A percentile compares a stretch with the other conserved stretches of the same genome.
phyloP scores from a whole-genome alignment of 352 stramenopile genomes.

The Thalassiosira sp. region DNA sequence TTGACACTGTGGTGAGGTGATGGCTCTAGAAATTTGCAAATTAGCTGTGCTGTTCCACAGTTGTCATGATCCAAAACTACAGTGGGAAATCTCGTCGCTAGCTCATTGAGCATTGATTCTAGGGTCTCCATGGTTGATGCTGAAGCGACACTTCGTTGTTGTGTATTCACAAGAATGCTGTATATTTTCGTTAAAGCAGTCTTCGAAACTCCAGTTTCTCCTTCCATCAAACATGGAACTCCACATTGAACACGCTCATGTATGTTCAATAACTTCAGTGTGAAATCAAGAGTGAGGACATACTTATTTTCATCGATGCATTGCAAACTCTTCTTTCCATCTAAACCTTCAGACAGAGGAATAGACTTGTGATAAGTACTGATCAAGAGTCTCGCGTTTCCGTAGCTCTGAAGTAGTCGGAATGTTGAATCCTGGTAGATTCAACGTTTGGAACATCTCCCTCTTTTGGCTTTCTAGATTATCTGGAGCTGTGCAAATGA shows the following conservation, averaged over 20 bases:
- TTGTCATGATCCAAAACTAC: slow-evolving; percentile 8
- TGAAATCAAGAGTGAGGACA: slow-evolving; percentile 67
- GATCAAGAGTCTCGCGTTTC: slow-evolving; percentile 52
- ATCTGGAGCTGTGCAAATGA: slow-evolving; percentile 55
- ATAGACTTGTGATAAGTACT: slow-evolving; percentile 60
- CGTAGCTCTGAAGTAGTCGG: slow-evolving; percentile 41
- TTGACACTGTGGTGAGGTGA: slow-evolving; percentile 23
- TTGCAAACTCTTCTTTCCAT: slow-evolving; percentile 35
- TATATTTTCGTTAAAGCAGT: slow-evolving; percentile 66
- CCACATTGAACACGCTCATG: slow-evolving; percentile 61
- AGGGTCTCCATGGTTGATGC: slow-evolving; percentile 31
- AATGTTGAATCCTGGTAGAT: slow-evolving; percentile 55
- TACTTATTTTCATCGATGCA: slow-evolving; percentile 64
- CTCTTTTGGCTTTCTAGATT: slow-evolving; percentile 27
- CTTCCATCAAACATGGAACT: slow-evolving; percentile 63
- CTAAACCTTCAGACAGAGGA: slow-evolving; percentile 26
- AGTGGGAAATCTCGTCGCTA: slow-evolving; percentile 8
- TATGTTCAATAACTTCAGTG: slow-evolving; percentile 61
- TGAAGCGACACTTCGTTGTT: slow-evolving; percentile 27
- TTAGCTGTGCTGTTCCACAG: neutral
- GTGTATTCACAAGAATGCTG: slow-evolving; percentile 56
- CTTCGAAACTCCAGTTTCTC: slow-evolving; percentile 69
- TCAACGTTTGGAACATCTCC: slow-evolving; percentile 30
- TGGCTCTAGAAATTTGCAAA: slow-evolving; percentile 7
- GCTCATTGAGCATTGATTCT: slow-evolving; percentile 15